Conservation (phyloP, 1,284 basidiomycete genomes). For the Moesziomyces parantarcticus region DNA sequence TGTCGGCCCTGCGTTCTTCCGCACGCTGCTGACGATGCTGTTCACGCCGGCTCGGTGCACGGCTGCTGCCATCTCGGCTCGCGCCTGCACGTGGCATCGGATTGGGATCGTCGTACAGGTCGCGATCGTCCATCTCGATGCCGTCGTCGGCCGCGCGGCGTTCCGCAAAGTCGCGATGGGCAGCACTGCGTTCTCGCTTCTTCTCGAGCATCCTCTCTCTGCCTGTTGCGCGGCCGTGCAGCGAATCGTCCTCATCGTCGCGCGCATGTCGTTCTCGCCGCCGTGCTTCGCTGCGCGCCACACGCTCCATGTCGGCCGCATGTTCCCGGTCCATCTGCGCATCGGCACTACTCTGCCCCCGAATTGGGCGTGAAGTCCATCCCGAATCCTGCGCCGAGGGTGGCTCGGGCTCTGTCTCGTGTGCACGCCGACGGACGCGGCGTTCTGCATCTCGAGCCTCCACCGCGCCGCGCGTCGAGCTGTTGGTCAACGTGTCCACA, state of each 20-base stretch:
- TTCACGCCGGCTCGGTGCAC: background rate
- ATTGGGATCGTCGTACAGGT: conserved; percentile 23
- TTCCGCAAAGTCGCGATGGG: conserved; percentile 48
- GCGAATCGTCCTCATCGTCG: conserved; percentile 13
- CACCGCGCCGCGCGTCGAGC: conserved; percentile 27
- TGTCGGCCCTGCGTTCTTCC: conserved; percentile 21
- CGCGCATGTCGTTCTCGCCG: conserved; percentile 3
- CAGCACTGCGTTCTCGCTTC: conserved; percentile 17
- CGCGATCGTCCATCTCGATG: conserved; percentile 45
- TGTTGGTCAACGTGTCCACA: conserved; percentile 51
- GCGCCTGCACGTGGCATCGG: conserved; percentile 8
- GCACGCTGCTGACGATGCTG: conserved; percentile 14
- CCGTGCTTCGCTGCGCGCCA: conserved; percentile 5
- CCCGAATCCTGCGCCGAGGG: conserved; percentile 13
- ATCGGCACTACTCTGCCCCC: conserved; percentile 8
- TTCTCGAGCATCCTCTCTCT: conserved; percentile 48
- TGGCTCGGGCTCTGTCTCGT: conserved; percentile 6
- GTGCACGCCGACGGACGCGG: background rate
- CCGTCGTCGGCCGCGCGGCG: conserved; percentile 44
- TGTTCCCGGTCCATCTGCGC: conserved; percentile 20
- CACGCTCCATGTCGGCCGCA: conserved; percentile 5
- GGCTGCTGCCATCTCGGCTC: background rate
- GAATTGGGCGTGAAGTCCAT: conserved; percentile 10
- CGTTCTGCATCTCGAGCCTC: conserved; percentile 47
- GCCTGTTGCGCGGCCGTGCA: conserved; percentile 46